Base-by-base conservation (phyloP, 495 filamentous ascomycete species). In the Lasiosphaeriaceae sp. region DNA sequence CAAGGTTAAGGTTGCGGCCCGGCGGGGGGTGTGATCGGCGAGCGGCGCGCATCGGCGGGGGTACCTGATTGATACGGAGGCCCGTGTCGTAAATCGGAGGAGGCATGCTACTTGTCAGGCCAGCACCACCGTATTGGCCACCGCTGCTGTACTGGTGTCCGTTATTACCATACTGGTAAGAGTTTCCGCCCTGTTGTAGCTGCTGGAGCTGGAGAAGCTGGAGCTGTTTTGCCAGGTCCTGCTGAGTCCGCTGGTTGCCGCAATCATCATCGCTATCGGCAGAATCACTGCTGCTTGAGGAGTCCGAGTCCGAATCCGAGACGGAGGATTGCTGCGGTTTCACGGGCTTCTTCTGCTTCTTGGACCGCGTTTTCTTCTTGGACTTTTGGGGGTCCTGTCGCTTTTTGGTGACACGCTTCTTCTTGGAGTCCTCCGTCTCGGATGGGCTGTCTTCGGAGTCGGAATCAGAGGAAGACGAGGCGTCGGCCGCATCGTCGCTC, bases 391-490 rank as follows among this genome's bases (percentile, higher is more conserved):
- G 22, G 14, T 71, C 66, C 24, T 68, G 72, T 2, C 65, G 69
- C 67, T 78, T 80, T 68, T 70, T 76, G 48, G 70, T 61, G n/a
- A 61, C 56, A 39, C 65, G 69, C 62, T 77, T 77, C 54, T 69
- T 76, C 62, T 71, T 75, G 50, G 65, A 39, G 16, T 44, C 52
- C 44, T 71, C 73, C 4, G 61, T 60, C 37, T 71, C 71, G 8
- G 69, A 61, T 34, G 60, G 58, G 35, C 50, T 63, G 11, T 62
- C 59, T 17, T 65, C 61, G 1, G 63, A 66, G 22, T 67, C 62
- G 14, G 71, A 71, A 6, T 61, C 66, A 0, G 65, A 65, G 0
- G 66, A 66, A 12, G 69, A 71, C 26, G 67, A 65, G 24, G 47
- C 50, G 45, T 67, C 67, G 52, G 56, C 55, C 23, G 55, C 59